phyloP scores from a whole-genome alignment of 495 filamentous ascomycete species.

The Massariosphaeria phaeospora region DNA sequence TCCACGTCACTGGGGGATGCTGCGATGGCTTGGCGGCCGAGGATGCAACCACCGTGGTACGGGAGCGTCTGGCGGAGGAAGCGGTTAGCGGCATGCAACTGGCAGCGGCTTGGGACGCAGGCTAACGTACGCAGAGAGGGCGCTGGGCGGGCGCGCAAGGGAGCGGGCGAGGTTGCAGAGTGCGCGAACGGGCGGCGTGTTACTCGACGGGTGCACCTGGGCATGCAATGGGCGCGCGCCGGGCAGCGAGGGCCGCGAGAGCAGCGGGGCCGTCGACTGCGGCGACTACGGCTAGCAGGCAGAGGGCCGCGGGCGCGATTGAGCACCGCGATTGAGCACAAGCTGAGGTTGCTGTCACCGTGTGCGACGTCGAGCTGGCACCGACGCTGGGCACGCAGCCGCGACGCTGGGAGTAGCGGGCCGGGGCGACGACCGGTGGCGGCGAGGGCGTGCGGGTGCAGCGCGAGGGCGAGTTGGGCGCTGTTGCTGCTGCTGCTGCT shows the following conservation, averaged over 20 bases:
- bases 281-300: neutral
- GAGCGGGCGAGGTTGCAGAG: neutral
- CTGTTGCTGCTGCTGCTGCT: neutral
- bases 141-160: constrained; percentile 1
- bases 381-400: constrained; percentile 14
- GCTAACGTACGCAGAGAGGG: constrained; percentile 6
- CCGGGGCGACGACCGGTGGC: no score
- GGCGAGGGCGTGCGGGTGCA: no score
- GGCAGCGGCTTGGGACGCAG: constrained; percentile 3
- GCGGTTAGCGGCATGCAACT: constrained; percentile 27
- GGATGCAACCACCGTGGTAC: constrained; percentile 32
- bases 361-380: no score
- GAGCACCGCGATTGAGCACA: constrained; percentile 1
- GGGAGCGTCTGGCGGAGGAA: constrained; percentile 8
- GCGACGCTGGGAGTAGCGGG: constrained; percentile 9
- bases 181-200: neutral
- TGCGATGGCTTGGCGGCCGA: constrained; percentile 29
- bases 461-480: neutral
- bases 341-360: constrained; percentile 7
- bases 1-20: constrained; percentile 33
- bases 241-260: neutral
- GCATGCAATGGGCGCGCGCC: constrained; percentile 1
- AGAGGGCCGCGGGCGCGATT: neutral
- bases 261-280: neutral
- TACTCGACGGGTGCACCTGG: neutral